phyloP scores from a whole-genome alignment of 352 stramenopile genomes.

The Ophiocytium majus region DNA sequence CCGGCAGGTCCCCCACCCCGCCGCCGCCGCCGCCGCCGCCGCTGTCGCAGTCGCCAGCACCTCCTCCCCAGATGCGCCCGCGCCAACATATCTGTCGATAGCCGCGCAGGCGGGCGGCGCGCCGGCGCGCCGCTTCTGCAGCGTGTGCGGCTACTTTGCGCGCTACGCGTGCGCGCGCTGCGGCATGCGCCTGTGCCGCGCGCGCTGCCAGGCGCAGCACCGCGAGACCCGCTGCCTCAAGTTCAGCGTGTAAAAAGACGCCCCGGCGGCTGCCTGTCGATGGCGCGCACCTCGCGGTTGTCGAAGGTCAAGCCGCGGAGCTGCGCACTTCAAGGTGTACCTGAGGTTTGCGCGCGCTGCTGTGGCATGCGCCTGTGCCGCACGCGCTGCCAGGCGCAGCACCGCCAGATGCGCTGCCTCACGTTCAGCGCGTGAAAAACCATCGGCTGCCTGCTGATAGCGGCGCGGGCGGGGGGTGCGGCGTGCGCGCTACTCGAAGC shows the following conservation, averaged over 20 bases:
- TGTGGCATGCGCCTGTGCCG: no score
- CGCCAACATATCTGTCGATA: conserved; percentile 16
- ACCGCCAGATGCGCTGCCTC: conserved; percentile 79
- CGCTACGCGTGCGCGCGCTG: conserved; percentile 50
- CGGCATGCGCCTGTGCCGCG: conserved; percentile 70
- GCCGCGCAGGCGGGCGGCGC: background rate
- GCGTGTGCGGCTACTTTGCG: conserved; percentile 23
- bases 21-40: background rate
- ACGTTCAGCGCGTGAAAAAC: conserved; percentile 73
- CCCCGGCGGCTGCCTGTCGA: no score
- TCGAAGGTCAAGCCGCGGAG: no score
- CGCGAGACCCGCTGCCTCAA: conserved; percentile 81
- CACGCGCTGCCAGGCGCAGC: conserved; percentile 72
- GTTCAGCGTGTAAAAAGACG: conserved; percentile 68
- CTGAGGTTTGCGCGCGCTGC: no score
- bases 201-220: conserved; percentile 74
- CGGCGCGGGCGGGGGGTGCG: no score
- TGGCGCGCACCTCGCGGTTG: no score
- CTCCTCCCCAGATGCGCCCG: background rate
- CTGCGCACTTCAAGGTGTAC: no score
- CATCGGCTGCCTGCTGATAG: no score
- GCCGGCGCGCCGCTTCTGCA: conserved; percentile 19
- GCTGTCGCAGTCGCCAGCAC: background rate
- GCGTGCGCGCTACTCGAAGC: no score
- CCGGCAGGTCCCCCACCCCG: background rate